These are phyloP conservation scores for Barnettozyma hawaiiensis DNA, from an alignment of 1,139 yeast genomes.

Conservation along the genomic window DNA sequence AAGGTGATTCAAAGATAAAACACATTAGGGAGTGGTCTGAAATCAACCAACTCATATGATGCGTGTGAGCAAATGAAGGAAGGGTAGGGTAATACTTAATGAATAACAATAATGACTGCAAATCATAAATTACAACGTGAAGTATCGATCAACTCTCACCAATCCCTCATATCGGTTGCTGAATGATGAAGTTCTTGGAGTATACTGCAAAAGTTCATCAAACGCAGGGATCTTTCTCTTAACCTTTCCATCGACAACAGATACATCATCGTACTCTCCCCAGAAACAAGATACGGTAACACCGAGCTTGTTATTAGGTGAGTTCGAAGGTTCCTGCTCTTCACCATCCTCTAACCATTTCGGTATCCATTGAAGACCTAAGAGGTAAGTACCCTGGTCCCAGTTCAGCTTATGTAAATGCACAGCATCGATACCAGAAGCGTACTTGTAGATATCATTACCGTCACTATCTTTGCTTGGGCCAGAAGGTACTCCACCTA, in stretches of 20 bases:
- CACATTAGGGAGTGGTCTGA: conserved; percentile 22
- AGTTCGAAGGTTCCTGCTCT: conserved; percentile 34
- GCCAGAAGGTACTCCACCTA: conserved; percentile 40
- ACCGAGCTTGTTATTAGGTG: conserved; percentile 36
- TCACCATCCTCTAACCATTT: conserved; percentile 41
- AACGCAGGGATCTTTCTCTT: conserved; percentile 57
- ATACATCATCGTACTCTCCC: conserved; percentile 57
- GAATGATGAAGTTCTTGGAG: conserved; percentile 60
- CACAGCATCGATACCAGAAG: conserved; percentile 57
- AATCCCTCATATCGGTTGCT: conserved; percentile 64
- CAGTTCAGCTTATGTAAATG: conserved; percentile 62
- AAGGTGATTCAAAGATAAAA: conserved; percentile 15
- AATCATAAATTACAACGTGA: conserved; percentile 15
- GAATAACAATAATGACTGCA: background rate
- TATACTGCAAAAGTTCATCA: conserved; percentile 57
- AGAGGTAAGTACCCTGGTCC: conserved; percentile 45
- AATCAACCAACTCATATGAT: conserved; percentile 10
- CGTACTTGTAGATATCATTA: conserved; percentile 46
- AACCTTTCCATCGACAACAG: conserved; percentile 32
- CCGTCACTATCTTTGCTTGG: conserved; percentile 44
- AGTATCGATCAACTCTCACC: conserved; percentile 39
- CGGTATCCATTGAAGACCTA: conserved; percentile 79
- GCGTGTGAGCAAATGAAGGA: conserved; percentile 4
- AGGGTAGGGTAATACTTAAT: background rate
- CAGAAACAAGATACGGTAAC: conserved; percentile 61